These are phyloP conservation scores for Lippia alba DNA, from an alignment of 305 asterid species.

Conservation along the genomic window DNA sequence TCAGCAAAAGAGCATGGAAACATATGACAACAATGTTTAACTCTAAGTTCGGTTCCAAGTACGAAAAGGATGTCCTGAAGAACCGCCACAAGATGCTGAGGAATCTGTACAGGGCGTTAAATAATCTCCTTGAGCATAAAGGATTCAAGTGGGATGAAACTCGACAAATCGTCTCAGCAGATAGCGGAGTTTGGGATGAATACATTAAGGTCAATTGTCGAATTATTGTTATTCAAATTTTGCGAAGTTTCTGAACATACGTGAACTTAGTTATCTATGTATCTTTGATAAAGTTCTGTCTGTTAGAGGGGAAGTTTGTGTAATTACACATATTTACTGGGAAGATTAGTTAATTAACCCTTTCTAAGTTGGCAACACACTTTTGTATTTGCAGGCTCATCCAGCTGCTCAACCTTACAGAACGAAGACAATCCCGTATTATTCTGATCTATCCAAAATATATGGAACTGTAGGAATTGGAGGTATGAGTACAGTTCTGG, in stretches of 20 bases:
- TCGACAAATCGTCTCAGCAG: constrained; percentile 39
- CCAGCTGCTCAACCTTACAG: constrained; percentile 41
- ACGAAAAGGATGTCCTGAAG: constrained; percentile 43
- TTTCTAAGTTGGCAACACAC: too few species aligned
- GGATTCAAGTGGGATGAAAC: constrained; percentile 51
- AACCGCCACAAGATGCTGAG: constrained; percentile 49
- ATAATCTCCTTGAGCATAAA: constrained; percentile 39
- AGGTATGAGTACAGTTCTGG: constrained; percentile 27
- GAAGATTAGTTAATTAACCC: too few species aligned
- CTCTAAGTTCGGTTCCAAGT: constrained; percentile 39
- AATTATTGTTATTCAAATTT: too few species aligned
- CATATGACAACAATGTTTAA: constrained; percentile 41
- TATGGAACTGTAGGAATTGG: constrained; percentile 27
- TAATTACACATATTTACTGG: too few species aligned
- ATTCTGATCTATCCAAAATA: constrained; percentile 38
- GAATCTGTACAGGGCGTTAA: constrained; percentile 35
- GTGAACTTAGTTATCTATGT: too few species aligned
- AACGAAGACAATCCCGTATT: constrained; percentile 40
- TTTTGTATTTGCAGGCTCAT: constrained; percentile 41
- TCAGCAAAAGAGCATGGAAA: constrained; percentile 45
- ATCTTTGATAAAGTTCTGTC: too few species aligned
- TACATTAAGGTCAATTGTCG: constrained; percentile 41
- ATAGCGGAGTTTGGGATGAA: constrained; percentile 43
- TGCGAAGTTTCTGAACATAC: too few species aligned
- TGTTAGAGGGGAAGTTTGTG: too few species aligned